phyloP scores from a whole-genome alignment of 352 stramenopile species.

The Phytophthora idaei region DNA sequence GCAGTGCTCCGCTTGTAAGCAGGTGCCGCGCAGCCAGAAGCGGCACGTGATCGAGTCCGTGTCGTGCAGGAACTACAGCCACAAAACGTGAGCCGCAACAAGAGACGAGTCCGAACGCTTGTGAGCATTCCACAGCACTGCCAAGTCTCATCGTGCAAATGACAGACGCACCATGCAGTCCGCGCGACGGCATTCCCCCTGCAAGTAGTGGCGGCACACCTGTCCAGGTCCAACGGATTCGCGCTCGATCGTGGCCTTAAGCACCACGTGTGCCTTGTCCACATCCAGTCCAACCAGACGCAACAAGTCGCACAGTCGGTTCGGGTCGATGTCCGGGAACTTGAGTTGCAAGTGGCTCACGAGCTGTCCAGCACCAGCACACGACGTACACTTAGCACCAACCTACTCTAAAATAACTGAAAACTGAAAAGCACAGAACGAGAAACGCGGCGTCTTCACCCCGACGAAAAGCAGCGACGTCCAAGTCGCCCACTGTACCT shows the following conservation, averaged over 20 bases:
- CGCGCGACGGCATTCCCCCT: conserved; percentile 79
- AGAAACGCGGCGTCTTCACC: conserved; percentile 9
- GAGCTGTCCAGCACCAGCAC: conserved; percentile 45
- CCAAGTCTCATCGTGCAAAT: conserved; percentile 32
- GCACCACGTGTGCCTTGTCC: conserved; percentile 73
- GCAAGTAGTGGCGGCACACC: conserved; percentile 84
- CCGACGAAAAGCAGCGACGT: conserved; percentile 8
- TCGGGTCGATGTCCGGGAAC: conserved; percentile 80
- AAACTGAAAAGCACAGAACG: conserved; percentile 3
- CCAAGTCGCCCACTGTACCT: conserved; percentile 49
- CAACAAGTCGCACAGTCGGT: conserved; percentile 75
- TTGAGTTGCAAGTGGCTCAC: conserved; percentile 85
- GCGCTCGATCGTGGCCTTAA: conserved; percentile 78
- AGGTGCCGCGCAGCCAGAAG: conserved; percentile 85
- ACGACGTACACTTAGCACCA: conserved; percentile 20
- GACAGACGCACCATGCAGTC: conserved; percentile 81
- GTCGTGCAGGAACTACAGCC: conserved; percentile 81
- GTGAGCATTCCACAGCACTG: conserved; percentile 24
- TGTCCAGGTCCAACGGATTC: conserved; percentile 71
- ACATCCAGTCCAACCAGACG: conserved; percentile 74
- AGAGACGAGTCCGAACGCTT: conserved; percentile 28
- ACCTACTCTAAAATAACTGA: neutral
- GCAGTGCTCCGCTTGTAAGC: conserved; percentile 77
- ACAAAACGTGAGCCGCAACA: conserved; percentile 34
- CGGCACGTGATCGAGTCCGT: conserved; percentile 85